These are phyloP conservation scores for Apiospora phragmitis DNA, from an alignment of 2,329 filamentous ascomycete genomes.

Conservation along the genomic window DNA sequence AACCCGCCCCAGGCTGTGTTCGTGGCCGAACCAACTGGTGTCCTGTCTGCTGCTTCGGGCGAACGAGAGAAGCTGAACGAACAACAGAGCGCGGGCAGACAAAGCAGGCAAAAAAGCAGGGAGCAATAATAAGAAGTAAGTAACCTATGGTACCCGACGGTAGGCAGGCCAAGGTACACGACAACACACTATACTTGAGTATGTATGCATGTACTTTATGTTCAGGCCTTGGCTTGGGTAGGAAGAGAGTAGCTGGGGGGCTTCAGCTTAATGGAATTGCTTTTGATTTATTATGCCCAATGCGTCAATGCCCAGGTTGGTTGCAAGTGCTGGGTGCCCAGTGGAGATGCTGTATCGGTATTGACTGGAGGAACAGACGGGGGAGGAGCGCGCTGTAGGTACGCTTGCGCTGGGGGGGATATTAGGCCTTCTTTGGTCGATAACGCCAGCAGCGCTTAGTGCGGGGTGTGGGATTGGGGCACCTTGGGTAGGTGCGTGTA, in stretches of 20 bases:
- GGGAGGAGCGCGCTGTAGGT: neutral
- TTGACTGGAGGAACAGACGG: neutral
- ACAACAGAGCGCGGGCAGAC: neutral
- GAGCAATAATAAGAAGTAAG: no score
- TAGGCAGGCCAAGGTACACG: neutral
- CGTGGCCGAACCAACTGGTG: neutral
- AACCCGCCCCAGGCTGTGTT: neutral
- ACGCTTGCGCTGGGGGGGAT: no score
- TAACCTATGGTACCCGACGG: neutral
- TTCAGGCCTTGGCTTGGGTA: neutral
- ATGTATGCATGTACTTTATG: neutral
- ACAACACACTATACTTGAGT: neutral
- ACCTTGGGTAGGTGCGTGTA: neutral
- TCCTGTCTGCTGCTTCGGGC: neutral
- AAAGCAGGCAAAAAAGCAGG: neutral
- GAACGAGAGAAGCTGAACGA: conserved; percentile 6
- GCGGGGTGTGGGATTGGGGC: neutral
- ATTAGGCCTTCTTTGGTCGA: neutral
- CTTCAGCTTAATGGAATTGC: neutral
- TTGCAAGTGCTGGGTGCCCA: neutral
- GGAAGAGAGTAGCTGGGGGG: neutral
- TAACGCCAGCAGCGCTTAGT: conserved; percentile 1
- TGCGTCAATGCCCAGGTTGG: neutral
- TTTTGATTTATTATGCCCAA: neutral
- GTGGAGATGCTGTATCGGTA: neutral